A percentile compares a stretch with the other conserved stretches of the same genome.
These are phyloP conservation scores for Phialophora macrospora DNA, from an alignment of 2,329 filamentous ascomycete species.

Conservation along the genomic window DNA sequence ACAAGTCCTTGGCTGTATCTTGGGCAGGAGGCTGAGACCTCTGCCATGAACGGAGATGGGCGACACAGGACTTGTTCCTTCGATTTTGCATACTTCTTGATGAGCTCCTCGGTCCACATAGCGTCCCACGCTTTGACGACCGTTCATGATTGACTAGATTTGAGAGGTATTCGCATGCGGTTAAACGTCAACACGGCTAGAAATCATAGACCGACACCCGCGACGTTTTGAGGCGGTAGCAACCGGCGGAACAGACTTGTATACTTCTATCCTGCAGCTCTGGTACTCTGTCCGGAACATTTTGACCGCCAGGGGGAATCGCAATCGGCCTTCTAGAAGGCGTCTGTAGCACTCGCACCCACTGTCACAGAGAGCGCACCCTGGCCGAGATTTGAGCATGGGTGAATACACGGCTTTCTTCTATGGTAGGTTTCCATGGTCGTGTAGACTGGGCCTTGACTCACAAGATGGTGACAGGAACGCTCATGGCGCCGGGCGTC, in stretches of 20 bases:
- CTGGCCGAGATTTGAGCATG: conserved; percentile 42
- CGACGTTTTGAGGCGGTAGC: neutral
- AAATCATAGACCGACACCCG: neutral
- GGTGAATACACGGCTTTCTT: conserved; percentile 64
- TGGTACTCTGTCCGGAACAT: neutral
- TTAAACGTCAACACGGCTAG: neutral
- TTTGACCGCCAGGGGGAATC: neutral
- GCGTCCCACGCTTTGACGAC: neutral
- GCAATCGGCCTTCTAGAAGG: neutral
- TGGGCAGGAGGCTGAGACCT: neutral
- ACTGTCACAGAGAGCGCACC: neutral
- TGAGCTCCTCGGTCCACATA: neutral
- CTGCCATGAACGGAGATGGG: too few species aligned
- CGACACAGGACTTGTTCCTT: too few species aligned
- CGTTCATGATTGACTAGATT: neutral
- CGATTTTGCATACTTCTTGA: neutral
- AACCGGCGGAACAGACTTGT: neutral
- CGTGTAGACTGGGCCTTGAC: neutral
- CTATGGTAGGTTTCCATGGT: conserved; percentile 58
- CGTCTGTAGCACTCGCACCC: neutral
- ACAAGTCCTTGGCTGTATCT: neutral
- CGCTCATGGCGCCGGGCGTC: conserved; percentile 81
- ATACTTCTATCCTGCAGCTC: neutral
- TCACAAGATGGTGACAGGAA: conserved; percentile 47
- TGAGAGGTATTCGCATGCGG: neutral